Evolutionary conservation across 805 yeast genomes (phyloP).

Genomic region (Kluyveromyces siamensis): DNA sequence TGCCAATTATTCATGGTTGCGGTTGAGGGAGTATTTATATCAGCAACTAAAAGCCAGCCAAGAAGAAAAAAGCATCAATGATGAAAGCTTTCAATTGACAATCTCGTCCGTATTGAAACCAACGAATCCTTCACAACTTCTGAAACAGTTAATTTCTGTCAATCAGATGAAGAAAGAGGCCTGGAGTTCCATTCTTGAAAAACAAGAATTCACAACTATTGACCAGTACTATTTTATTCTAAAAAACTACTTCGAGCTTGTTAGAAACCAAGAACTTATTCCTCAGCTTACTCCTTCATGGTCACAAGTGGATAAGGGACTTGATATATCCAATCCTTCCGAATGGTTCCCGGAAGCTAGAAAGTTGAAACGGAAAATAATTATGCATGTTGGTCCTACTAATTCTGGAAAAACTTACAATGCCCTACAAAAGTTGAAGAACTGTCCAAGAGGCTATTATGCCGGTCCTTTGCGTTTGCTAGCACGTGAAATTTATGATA

Average conservation of each 20-base stretch:
- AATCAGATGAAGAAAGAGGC: constrained; percentile 5
- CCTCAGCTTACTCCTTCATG: constrained; percentile 13
- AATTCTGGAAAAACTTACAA: constrained; percentile 90
- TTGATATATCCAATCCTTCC: constrained; percentile 50
- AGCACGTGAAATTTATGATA: constrained; percentile 86
- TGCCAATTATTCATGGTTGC: constrained; percentile 7
- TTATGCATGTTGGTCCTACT: constrained; percentile 97
- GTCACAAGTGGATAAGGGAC: constrained; percentile 10
- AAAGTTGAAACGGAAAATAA: constrained; percentile 62
- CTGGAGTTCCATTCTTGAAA: constrained; percentile 9
- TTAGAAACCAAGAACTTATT: constrained; percentile 18
- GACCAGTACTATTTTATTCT: constrained; percentile 12
- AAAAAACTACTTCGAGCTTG: constrained; percentile 11
- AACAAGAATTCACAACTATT: neutral
- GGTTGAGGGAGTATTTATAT: constrained; percentile 9
- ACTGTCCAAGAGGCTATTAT: constrained; percentile 68
- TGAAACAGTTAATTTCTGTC: constrained; percentile 9
- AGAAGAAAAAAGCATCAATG: neutral
- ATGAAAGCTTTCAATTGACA: constrained; percentile 4
- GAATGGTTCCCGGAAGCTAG: constrained; percentile 86
- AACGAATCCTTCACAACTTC: constrained; percentile 8
- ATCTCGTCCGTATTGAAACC: constrained; percentile 12
- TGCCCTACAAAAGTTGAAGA: constrained; percentile 61
- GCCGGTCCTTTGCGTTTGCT: constrained; percentile 91
- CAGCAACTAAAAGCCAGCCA: constrained; percentile 8